Evolutionary conservation across 768 basidiomycete species (phyloP).

Genomic region (Xerocomus brunneocitrinus): DNA sequence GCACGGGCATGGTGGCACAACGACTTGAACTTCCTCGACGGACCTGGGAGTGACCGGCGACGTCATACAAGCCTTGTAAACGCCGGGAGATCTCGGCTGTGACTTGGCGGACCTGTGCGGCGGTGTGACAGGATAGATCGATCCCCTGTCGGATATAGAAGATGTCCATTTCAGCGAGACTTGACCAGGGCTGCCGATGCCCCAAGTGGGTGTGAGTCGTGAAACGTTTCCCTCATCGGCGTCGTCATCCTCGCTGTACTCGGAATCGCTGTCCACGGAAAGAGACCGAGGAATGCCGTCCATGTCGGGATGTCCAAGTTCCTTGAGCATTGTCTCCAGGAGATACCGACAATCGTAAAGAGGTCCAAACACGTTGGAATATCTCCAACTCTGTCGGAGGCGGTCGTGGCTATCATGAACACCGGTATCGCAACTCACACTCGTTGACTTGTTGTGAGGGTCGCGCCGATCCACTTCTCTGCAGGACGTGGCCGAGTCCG

Average conservation of each 20-base stretch:
- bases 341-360: not conserved
- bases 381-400: not conserved
- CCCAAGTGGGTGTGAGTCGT: no score
- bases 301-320: constrained; percentile 5
- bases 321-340: constrained; percentile 10
- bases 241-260: not conserved
- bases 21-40: no score
- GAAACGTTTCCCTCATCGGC: not conserved
- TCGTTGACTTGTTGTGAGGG: not conserved
- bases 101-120: not conserved
- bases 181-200: not conserved
- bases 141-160: not conserved
- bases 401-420: not conserved
- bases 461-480: not conserved
- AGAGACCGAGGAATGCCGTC: not conserved
- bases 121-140: constrained; percentile 5
- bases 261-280: constrained; percentile 2
- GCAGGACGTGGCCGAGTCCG: not conserved
- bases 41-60: not conserved
- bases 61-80: not conserved
- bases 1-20: no score
- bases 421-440: not conserved
- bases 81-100: not conserved
- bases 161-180: not conserved
- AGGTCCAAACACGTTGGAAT: not conserved